phyloP scores from a whole-genome alignment of 441 rosid genomes.

The Biscutella auriculata region DNA sequence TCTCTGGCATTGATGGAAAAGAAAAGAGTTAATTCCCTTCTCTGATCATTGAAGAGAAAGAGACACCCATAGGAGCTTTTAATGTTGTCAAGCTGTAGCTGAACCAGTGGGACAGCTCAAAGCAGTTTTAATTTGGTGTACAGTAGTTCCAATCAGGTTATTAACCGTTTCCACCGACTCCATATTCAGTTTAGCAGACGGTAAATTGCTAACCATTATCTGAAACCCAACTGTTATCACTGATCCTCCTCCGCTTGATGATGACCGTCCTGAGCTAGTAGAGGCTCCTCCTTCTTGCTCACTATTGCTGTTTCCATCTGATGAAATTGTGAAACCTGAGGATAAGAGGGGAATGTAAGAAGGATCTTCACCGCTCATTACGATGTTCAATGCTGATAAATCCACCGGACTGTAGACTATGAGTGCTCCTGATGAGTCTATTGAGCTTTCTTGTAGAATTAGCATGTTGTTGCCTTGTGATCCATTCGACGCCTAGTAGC shows the following conservation, averaged over 20 bases:
- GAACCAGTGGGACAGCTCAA: constrained; percentile 68
- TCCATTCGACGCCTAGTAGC: constrained; percentile 49
- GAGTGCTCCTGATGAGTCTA: constrained; percentile 72
- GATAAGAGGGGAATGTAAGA: constrained; percentile 80
- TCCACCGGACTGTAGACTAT: constrained; percentile 86
- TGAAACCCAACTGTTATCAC: constrained; percentile 88
- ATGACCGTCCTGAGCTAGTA: constrained; percentile 45
- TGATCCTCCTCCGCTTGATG: constrained; percentile 53
- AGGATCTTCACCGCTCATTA: constrained; percentile 91
- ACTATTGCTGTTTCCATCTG: constrained; percentile 47
- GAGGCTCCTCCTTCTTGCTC: constrained; percentile 45
- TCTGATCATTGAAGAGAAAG: constrained; percentile 40
- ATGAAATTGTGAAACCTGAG: constrained; percentile 75
- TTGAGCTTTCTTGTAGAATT: constrained; percentile 91
- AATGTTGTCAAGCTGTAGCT: constrained; percentile 27
- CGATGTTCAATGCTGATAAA: constrained; percentile 60
- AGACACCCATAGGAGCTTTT: constrained; percentile 25
- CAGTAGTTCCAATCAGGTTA: constrained; percentile 71
- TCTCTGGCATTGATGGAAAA: constrained; percentile 35
- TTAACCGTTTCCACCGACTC: constrained; percentile 93
- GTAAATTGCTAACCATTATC: constrained; percentile 80
- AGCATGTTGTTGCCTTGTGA: constrained; percentile 76
- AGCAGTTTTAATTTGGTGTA: constrained; percentile 86
- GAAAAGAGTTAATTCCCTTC: constrained; percentile 26
- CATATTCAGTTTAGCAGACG: constrained; percentile 77